Base-by-base conservation (phyloP, 192 early-diverging fungal genomes). In the Coemansia sp. region DNA sequence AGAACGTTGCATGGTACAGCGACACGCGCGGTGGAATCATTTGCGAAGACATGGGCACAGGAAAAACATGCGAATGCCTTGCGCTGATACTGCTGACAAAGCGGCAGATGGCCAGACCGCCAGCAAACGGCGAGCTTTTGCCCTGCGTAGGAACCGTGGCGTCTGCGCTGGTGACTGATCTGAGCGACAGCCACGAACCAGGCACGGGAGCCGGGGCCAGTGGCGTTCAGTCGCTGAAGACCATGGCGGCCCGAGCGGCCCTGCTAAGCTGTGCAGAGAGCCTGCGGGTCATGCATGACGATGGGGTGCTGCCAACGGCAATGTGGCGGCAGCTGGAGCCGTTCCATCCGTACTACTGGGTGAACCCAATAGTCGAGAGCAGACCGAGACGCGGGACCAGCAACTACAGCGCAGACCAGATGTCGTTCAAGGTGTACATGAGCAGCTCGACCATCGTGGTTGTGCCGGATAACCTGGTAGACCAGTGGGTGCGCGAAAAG, bases 41-140 rank as follows among this genome's bases (percentile, higher is more conserved):
- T 40, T 91, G 88, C 69, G 92, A 93, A 62, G 91, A 93, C 28
- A 94, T 94, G 92, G 92, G 92, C n/a, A 90, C 88, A 2, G 92
- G 92, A 8, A 92, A 92, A 61, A 92, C 89, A 0, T 85, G 85
- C 64, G 84, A 89, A 20, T 88, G 87, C 42, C 68, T 92, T 13
- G 85, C 89, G 10, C 67, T 87, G 9, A 84, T 88, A 17, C 66
- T 88, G 6, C 69, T 81, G 28, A 90, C 91, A 1, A 83, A 83
- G 36, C 70, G 86, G 27, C 84, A 87, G 41, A 79, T 82, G 69
- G 78, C 79, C 25, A 50, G 47, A 17, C 78, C 78, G 42, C 72
- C 78, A 15, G 54, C 54, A 8, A 27, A 75, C 9, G 65, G 73
- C 36, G 81, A 81, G 13, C 36, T 72, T 1, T 20, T 57, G 23